Evolutionary conservation across 768 basidiomycete genomes (phyloP), one percentile per base, ranked within the genome.

Genomic region (Trametes maxima): DNA sequence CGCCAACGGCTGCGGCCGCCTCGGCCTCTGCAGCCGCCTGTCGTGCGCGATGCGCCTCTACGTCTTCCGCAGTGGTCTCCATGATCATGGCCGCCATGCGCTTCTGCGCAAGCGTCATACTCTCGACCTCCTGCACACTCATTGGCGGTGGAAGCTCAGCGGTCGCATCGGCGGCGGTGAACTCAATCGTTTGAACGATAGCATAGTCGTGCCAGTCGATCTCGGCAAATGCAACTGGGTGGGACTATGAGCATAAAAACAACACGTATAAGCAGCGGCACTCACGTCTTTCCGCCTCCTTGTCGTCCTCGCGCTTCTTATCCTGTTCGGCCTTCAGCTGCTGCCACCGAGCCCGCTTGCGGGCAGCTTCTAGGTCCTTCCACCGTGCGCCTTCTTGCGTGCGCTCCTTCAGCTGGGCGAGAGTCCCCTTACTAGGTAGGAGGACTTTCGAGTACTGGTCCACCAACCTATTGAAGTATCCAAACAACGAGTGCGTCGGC

Each of bases 191-290:
- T 72, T 98, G 94, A 6, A 98, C 97, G 57, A 97, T 93, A 42
- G 95, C 94, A 76, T 97, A 98, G 72, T 98, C 97, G 70, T 99
- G 94, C 97, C 97, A 99, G 72, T 99, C 97, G 67, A 99, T 98
- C 72, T 95, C 93, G 45, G 94, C 93, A 70, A 97, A 95, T 5
- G 95, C 96, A 75, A 87, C 92, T 90, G 62, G 6, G 43, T 67
- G 48, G 22, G 37, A 63, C 58, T 33, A 35, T 28, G 22, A 57
- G 25, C 39, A 37, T 12, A 7, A 43, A 24, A 21, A 16, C 22
- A n/a, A 22, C 8, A 36, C 16, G 5, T 50, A 24, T 60, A 21
- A 33, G 16, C 49, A 21, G 33, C 8, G 55, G n/a, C 16, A 82
- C 92, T 68, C 71, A 86, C 93, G 82, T 77, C 87, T 82, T 70